A percentile compares a stretch with the other conserved stretches of the same genome.
phyloP scores from a whole-genome alignment of 768 basidiomycete genomes.

The Rhodotorula taiwanensis region DNA sequence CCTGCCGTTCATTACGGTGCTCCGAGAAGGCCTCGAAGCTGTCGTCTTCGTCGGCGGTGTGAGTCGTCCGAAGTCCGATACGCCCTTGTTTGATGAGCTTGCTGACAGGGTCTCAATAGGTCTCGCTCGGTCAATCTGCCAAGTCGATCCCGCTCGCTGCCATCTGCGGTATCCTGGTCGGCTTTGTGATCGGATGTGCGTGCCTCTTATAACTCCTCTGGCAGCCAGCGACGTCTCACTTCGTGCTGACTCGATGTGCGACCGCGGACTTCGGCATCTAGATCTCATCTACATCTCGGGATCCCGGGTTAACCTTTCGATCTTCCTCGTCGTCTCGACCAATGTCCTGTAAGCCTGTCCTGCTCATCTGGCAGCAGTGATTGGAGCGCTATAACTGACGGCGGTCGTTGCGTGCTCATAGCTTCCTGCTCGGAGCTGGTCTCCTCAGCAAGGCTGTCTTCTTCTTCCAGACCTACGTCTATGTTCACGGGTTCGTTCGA shows the following conservation, averaged over 20 bases:
- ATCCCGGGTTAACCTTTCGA: constrained; percentile 65
- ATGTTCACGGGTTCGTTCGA: constrained; percentile 51
- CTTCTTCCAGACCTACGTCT: constrained; percentile 63
- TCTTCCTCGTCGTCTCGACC: constrained; percentile 88
- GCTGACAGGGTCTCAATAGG: constrained; percentile 31
- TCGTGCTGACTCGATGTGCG: background rate
- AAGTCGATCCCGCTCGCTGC: constrained; percentile 72
- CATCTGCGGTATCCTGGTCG: constrained; percentile 73
- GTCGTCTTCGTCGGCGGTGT: constrained; percentile 88
- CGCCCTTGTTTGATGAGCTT: too few species aligned
- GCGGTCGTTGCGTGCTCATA: background rate
- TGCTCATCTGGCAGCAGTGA: background rate
- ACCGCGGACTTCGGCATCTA: background rate
- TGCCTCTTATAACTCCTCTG: too few species aligned
- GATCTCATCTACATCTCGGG: constrained; percentile 73
- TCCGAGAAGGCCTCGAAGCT: constrained; percentile 90
- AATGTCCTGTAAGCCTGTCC: constrained; percentile 55
- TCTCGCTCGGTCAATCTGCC: constrained; percentile 74
- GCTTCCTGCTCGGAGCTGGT: constrained; percentile 83
- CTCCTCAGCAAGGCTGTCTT: constrained; percentile 75
- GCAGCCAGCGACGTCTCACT: too few species aligned
- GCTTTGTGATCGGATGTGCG: constrained; percentile 58
- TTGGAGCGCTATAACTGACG: background rate
- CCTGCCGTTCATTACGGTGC: constrained; percentile 81
- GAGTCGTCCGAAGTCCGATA: constrained; percentile 20